These are phyloP conservation scores for Aspergillus tamarii DNA, from an alignment of 2,329 filamentous ascomycete species.

Conservation along the genomic window DNA sequence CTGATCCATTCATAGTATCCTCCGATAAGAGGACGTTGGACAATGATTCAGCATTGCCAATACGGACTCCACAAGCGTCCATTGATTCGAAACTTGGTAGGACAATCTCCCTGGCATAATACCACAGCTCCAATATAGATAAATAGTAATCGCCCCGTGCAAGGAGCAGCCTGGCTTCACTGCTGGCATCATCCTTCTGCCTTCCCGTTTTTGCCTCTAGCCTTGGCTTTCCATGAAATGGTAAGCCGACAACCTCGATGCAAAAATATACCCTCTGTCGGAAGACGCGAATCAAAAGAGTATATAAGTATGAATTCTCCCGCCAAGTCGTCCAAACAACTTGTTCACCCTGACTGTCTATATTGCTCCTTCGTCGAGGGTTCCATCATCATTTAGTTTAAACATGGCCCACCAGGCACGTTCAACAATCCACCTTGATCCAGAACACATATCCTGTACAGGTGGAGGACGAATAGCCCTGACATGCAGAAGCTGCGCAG, in stretches of 20 bases:
- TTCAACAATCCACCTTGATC: conserved; percentile 31
- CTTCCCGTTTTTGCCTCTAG: conserved; percentile 6
- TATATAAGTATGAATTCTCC: not conserved
- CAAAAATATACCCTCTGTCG: conserved; percentile 5
- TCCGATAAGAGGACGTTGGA: conserved; percentile 7
- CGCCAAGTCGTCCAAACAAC: not conserved
- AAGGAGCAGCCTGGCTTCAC: conserved; percentile 22
- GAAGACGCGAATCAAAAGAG: not conserved
- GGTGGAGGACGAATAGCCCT: conserved; percentile 34
- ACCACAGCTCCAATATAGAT: conserved; percentile 13
- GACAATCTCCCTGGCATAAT: conserved; percentile 19
- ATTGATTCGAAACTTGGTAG: conserved; percentile 22
- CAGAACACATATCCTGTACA: conserved; percentile 37
- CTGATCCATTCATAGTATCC: conserved; percentile 10
- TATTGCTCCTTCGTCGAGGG: not conserved
- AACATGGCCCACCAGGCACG: conserved; percentile 25
- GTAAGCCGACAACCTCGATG: conserved; percentile 7
- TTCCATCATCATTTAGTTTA: not conserved
- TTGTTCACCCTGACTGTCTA: not conserved
- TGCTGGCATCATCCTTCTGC: conserved; percentile 14
- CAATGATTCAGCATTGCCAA: conserved; percentile 18
- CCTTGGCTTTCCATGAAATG: not conserved
- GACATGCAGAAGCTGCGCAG: conserved; percentile 41
- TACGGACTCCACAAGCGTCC: conserved; percentile 11
- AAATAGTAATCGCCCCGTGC: conserved; percentile 18